Evolutionary conservation across 192 early-diverging fungal genomes (phyloP), one percentile per base, ranked within the genome.

Genomic region (Chytriomyces hyalinus): DNA sequence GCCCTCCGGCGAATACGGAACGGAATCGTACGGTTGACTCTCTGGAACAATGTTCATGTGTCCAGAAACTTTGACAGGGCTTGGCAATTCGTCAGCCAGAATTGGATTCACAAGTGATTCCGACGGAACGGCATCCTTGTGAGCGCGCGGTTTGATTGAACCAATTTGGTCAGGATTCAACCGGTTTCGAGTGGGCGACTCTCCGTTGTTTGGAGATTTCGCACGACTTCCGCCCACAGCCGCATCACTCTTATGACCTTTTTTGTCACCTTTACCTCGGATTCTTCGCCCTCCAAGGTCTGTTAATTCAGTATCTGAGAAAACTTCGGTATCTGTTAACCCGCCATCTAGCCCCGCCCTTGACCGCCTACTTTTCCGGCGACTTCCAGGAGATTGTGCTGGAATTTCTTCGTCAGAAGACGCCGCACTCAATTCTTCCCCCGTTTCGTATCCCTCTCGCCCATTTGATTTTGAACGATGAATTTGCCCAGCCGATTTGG

Each of bases 141-240:
- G 69, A 3, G 69, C 69, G 17, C 69, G 69, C n/a, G 69, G 69
- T 57, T 57, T 71, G 26, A 71, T 59, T 13, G 69, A 71, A 22
- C 49, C 53, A 20, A 57, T 57, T 20, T n/a, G 53, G 20, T 57
- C 53, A 13, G 53, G 53, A 57, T 57, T 57, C 5, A 20, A n/a
- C 15, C 20, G 20, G 13, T 13, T 20, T n/a, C 53, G 53, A 13
- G 53, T 57, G 13, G 53, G 53, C 2, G 53, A 57, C 13, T 20
- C 36, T 4, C 0, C 36, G 36, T 36, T 36, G 36, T 36, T 36
- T 36, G 36, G 36, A 36, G 36, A 36, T 36, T 36, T 36, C 36
- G 36, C 36, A 36, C 36, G 36, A 36, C 36, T 57, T 57, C 20
- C 20, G 0, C 53, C 53, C 53, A 4, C 36, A 36, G 36, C 36